Evolutionary conservation across 306 rosid genomes (phyloP).

Genomic region (Lablab purpureus): DNA sequence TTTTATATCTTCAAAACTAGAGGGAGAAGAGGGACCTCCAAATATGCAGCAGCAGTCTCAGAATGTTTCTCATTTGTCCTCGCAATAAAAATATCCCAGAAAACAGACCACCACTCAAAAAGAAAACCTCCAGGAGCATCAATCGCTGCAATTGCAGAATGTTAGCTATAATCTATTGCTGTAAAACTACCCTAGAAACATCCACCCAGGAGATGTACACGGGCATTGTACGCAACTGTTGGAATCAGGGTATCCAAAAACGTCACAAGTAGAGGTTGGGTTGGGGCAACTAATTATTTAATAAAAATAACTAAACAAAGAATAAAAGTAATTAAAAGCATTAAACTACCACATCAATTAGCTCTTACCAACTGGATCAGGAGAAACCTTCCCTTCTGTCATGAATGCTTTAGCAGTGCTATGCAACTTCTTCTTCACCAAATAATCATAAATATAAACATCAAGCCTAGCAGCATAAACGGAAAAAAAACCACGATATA

Average conservation of each 20-base stretch:
- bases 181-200: not conserved
- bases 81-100: constrained; percentile 93
- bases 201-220: constrained; percentile 8
- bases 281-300: constrained; percentile 10
- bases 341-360: not conserved
- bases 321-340: not conserved
- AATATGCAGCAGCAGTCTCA: constrained; percentile 86
- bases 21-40: constrained; percentile 65
- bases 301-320: constrained; percentile 20
- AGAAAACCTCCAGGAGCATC: constrained; percentile 99
- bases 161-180: constrained; percentile 31
- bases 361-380: constrained; percentile 93
- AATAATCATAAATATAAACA: constrained; percentile 92
- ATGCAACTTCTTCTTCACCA: constrained; percentile 90
- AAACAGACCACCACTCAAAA: constrained; percentile 99
- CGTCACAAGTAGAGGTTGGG: constrained; percentile 3
- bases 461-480: constrained; percentile 75
- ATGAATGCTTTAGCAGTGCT: constrained; percentile 93
- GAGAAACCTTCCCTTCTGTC: constrained; percentile 94
- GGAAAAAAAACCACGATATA: not conserved
- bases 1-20: constrained; percentile 14
- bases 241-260: constrained; percentile 36
- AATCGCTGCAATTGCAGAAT: constrained; percentile 72
- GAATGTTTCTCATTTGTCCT: constrained; percentile 97
- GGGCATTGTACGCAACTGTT: constrained; percentile 4